phyloP scores from a whole-genome alignment of 345 rosid species.

The Linum usitatissimum region DNA sequence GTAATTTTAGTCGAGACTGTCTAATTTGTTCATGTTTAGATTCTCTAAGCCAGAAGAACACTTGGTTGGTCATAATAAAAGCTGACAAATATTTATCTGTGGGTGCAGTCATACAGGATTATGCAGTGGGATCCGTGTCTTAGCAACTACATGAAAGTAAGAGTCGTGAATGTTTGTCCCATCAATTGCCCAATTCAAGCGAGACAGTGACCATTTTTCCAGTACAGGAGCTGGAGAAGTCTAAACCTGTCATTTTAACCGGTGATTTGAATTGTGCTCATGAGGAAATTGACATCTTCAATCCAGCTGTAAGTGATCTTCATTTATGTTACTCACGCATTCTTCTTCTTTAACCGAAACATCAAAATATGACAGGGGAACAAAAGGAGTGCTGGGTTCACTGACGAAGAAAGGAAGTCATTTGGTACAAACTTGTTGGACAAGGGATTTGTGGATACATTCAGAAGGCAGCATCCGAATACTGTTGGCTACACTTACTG shows the following conservation, averaged over 20 bases:
- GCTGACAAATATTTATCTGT: conserved; percentile 12
- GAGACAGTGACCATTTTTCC: neutral
- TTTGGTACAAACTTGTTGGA: conserved; percentile 66
- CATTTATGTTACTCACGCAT: neutral
- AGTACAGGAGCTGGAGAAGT: conserved; percentile 78
- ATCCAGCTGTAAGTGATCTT: conserved; percentile 58
- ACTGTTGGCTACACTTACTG: conserved; percentile 89
- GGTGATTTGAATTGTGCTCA: conserved; percentile 96
- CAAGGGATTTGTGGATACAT: conserved; percentile 80
- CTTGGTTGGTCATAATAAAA: conserved; percentile 3
- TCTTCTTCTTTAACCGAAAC: neutral
- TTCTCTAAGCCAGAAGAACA: neutral
- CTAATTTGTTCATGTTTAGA: neutral
- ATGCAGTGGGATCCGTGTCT: conserved; percentile 75
- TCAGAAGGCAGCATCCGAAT: conserved; percentile 73
- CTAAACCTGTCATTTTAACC: conserved; percentile 87
- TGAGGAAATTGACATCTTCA: conserved; percentile 79
- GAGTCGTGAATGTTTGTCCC: conserved; percentile 12
- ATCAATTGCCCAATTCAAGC: neutral
- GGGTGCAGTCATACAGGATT: conserved; percentile 57
- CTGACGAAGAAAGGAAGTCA: conserved; percentile 75
- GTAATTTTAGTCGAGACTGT: conserved; percentile 25
- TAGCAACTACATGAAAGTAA: conserved; percentile 68
- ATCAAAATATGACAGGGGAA: conserved; percentile 50
- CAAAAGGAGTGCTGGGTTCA: conserved; percentile 88